Evolutionary conservation across 805 yeast species (phyloP).

Genomic region (Debaryomyces maramus): DNA sequence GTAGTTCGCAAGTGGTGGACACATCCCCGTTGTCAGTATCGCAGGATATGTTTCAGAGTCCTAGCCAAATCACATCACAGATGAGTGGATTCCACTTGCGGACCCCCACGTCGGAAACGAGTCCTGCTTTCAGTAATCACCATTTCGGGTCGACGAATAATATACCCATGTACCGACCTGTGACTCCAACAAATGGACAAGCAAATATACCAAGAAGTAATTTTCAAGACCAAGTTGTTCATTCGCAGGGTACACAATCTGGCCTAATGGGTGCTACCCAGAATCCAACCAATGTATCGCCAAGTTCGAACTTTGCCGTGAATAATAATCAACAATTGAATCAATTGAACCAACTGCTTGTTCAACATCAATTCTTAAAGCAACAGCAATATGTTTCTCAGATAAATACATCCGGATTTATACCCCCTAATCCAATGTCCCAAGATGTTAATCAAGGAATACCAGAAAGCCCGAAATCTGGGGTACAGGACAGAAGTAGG

Average conservation of each 20-base stretch:
- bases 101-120: constrained; percentile 6
- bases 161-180: neutral
- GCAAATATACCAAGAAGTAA: neutral
- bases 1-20: neutral
- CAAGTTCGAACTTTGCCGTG: neutral
- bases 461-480: neutral
- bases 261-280: neutral
- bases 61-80: constrained; percentile 1
- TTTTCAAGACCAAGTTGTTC: neutral
- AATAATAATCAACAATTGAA: neutral
- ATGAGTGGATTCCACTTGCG: constrained; percentile 7
- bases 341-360: no score
- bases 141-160: neutral
- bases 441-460: neutral
- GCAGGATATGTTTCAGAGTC: constrained; percentile 1
- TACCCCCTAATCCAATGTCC: neutral
- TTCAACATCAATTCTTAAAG: neutral
- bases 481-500: neutral
- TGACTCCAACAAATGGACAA: neutral
- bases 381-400: neutral
- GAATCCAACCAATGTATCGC: neutral
- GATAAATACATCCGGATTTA: neutral
- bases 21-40: neutral
- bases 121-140: constrained; percentile 2
- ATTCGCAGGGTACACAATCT: neutral